A percentile compares a stretch with the other conserved stretches of the same genome.
Evolutionary conservation across 805 yeast genomes (phyloP).

Genomic region (Wickerhamia fluorescens): DNA sequence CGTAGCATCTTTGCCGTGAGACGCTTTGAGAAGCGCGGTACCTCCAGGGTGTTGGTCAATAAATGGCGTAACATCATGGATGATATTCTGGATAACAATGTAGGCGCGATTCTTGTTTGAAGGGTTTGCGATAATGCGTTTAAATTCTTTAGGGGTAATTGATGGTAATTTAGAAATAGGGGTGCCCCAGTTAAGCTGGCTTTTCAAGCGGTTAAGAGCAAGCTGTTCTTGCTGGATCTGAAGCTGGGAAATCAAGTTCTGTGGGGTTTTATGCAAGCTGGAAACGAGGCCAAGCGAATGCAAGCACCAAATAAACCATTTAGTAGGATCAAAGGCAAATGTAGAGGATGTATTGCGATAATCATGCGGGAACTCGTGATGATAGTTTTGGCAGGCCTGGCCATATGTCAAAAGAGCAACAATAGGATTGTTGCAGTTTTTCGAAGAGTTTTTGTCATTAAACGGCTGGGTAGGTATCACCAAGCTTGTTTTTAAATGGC

Average conservation of each 20-base stretch:
- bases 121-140: conserved; percentile 28
- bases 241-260: conserved; percentile 58
- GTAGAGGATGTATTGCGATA: conserved; percentile 67
- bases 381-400: conserved; percentile 89
- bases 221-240: conserved; percentile 65
- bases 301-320: conserved; percentile 56
- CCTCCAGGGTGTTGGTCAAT: conserved; percentile 96
- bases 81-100: conserved; percentile 83
- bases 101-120: conserved; percentile 46
- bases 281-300: conserved; percentile 51
- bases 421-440: conserved; percentile 52
- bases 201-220: conserved; percentile 66
- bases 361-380: conserved; percentile 92
- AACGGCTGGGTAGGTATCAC: conserved; percentile 53
- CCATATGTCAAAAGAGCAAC: conserved; percentile 72
- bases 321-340: conserved; percentile 83
- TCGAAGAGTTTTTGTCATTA: conserved; percentile 57
- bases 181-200: conserved; percentile 87
- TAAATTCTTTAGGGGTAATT: conserved; percentile 41
- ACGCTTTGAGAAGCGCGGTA: conserved; percentile 62
- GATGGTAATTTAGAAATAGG: conserved; percentile 84
- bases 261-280: conserved; percentile 54
- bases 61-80: conserved; percentile 89
- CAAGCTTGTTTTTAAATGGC: conserved; percentile 55
- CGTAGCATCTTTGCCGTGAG: conserved; percentile 91